Percentiles rank a stretch among this genome's conserved stretches.
Conservation (phyloP, 2,329 filamentous ascomycete species). For the Exophiala mesophila region DNA sequence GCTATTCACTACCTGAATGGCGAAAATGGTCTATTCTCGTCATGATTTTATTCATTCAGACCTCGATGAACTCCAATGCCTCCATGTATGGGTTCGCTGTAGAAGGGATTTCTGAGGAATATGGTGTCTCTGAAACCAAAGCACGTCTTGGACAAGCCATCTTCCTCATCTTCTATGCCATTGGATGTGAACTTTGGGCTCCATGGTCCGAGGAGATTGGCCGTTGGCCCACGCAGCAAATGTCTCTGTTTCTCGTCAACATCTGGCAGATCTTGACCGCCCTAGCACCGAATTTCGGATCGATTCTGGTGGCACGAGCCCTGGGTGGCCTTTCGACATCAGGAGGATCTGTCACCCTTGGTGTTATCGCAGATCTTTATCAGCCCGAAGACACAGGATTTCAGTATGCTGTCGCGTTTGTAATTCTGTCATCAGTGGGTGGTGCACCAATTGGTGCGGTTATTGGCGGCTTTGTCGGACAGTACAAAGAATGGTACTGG, state of each 20-base stretch:
- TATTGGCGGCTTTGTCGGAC: conserved; percentile 50
- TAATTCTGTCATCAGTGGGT: conserved; percentile 54
- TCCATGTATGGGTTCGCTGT: conserved; percentile 67
- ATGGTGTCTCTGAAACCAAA: conserved; percentile 60
- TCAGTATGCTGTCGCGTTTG: conserved; percentile 56
- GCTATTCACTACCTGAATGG: conserved; percentile 49
- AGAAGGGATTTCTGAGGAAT: conserved; percentile 58
- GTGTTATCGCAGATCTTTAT: conserved; percentile 62
- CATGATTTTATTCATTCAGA: conserved; percentile 65
- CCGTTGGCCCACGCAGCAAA: conserved; percentile 68
- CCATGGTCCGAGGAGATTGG: conserved; percentile 81
- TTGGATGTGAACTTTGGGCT: conserved; percentile 82
- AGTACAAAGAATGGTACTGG: conserved; percentile 51
- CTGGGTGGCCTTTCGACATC: conserved; percentile 60
- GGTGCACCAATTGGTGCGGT: conserved; percentile 53
- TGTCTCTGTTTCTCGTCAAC: conserved; percentile 69
- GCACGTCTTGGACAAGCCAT: conserved; percentile 68
- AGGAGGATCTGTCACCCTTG: conserved; percentile 60
- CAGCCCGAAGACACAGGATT: conserved; percentile 47
- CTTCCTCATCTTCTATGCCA: conserved; percentile 73
- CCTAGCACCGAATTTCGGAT: conserved; percentile 65
- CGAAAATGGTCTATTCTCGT: conserved; percentile 31
- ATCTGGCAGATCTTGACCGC: conserved; percentile 69
- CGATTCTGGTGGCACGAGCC: conserved; percentile 63
- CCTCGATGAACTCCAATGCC: conserved; percentile 74